Percentiles rank a stretch among this genome's conserved stretches.
Conservation (phyloP, 805 yeast species). For the Yueomyces sinensis region DNA sequence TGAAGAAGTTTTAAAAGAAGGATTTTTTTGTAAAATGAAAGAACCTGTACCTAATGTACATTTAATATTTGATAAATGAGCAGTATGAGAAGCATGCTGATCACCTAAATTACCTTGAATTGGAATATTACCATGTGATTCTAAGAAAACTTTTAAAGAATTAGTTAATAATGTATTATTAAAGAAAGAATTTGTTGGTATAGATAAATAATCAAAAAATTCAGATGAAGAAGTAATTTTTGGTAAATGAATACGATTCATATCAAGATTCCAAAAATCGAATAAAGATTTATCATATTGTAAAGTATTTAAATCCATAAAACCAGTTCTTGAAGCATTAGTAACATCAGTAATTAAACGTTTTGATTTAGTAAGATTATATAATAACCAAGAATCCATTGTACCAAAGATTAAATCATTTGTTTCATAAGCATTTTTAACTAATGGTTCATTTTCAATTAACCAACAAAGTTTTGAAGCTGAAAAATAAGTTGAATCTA, state of each 20-base stretch:
- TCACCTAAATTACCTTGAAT: constrained; percentile 88
- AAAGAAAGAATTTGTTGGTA: constrained; percentile 27
- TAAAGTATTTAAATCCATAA: constrained; percentile 67
- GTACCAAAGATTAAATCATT: constrained; percentile 88
- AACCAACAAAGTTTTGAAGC: constrained; percentile 87
- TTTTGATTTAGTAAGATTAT: constrained; percentile 60
- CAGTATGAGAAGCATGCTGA: constrained; percentile 87
- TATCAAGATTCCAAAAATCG: constrained; percentile 70
- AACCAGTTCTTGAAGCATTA: constrained; percentile 83
- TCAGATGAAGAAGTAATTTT: constrained; percentile 69
- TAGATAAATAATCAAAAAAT: constrained; percentile 55
- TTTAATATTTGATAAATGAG: constrained; percentile 85
- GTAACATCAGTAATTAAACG: constrained; percentile 75
- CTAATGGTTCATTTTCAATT: constrained; percentile 60
- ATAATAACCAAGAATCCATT: constrained; percentile 86
- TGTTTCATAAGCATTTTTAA: constrained; percentile 52
- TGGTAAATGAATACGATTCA: constrained; percentile 51
- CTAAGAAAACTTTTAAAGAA: neutral
- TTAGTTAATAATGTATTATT: neutral
- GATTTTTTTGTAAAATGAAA: constrained; percentile 40
- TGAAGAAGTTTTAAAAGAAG: neutral
- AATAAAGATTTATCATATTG: constrained; percentile 68
- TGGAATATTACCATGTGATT: constrained; percentile 41
- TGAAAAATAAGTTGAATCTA: constrained; percentile 75
- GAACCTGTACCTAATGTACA: constrained; percentile 97